Evolutionary conservation across 345 rosid species (phyloP).

Genomic region (Heritiera fomes): DNA sequence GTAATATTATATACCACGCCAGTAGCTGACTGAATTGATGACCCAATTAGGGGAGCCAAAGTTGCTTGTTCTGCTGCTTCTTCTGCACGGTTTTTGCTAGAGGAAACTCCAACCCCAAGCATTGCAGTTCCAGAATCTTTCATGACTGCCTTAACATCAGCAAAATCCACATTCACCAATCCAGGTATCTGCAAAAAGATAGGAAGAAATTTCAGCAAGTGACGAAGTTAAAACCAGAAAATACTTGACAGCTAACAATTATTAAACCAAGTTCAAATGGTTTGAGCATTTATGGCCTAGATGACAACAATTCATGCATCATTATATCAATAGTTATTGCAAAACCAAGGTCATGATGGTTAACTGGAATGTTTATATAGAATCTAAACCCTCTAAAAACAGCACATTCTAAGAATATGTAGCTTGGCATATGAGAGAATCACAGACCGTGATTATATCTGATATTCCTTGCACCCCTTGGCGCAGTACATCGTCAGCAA

Average conservation of each 20-base stretch:
- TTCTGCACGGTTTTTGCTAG: conserved; percentile 98
- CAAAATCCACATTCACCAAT: conserved; percentile 94
- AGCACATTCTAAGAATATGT: not conserved
- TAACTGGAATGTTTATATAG: not conserved
- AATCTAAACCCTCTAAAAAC: not conserved
- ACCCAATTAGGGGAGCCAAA: conserved; percentile 91
- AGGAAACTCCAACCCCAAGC: conserved; percentile 99
- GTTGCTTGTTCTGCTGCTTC: conserved; percentile 99
- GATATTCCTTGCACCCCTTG: conserved; percentile 99
- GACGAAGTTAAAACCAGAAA: not conserved
- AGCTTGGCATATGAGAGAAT: conserved; percentile 7
- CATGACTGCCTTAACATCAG: conserved; percentile 97
- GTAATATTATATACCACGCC: conserved; percentile 96
- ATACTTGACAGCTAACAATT: not conserved
- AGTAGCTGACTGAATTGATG: conserved; percentile 98
- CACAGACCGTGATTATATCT: conserved; percentile 88
- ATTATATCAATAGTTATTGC: not conserved
- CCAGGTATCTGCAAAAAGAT: conserved; percentile 78
- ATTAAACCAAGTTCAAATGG: not conserved
- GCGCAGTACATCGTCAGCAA: conserved; percentile 90
- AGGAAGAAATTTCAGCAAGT: not conserved
- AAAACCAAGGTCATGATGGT: not conserved
- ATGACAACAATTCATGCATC: not conserved
- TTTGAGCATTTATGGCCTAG: not conserved
- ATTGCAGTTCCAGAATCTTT: conserved; percentile 96